Conservation (phyloP, 306 rosid species). For the Vigna hirtella region DNA sequence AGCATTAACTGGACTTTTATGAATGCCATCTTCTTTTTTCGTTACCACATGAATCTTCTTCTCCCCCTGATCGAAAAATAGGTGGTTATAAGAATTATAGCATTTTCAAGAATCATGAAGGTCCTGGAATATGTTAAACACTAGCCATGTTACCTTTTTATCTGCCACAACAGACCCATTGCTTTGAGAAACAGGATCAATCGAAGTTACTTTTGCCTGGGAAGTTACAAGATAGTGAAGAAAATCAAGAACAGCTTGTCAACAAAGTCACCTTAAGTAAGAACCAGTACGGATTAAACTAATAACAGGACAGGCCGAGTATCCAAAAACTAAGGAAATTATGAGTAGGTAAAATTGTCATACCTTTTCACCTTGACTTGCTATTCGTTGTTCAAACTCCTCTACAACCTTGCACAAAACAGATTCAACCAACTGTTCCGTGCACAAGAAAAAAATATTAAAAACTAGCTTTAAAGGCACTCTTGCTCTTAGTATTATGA, state of each 20-base stretch:
- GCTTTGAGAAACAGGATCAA: slow-evolving; percentile 55
- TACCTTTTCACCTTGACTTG: slow-evolving; percentile 77
- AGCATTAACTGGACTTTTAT: slow-evolving; percentile 44
- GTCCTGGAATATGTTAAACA: slow-evolving; percentile 37
- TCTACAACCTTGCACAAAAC: slow-evolving; percentile 83
- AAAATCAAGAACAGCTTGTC: slow-evolving; percentile 33
- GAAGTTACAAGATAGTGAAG: slow-evolving; percentile 24
- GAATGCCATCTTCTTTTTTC: slow-evolving; percentile 51
- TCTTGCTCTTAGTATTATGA: slow-evolving; percentile 10
- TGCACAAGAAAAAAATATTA: slow-evolving; percentile 47
- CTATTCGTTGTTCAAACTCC: slow-evolving; percentile 81
- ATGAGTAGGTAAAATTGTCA: slow-evolving; percentile 12
- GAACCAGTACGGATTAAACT: background rate
- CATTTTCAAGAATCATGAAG: slow-evolving; percentile 21
- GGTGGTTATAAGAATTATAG: slow-evolving; percentile 29
- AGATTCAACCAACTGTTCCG: slow-evolving; percentile 89
- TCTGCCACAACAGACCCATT: slow-evolving; percentile 53
- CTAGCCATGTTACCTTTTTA: slow-evolving; percentile 57
- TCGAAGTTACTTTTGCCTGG: slow-evolving; percentile 58
- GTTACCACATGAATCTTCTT: slow-evolving; percentile 45
- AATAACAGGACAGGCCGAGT: background rate
- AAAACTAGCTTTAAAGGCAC: slow-evolving; percentile 26
- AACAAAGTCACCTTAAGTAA: slow-evolving; percentile 21
- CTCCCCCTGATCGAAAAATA: slow-evolving; percentile 52
- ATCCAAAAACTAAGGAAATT: too few species aligned